Conservation (phyloP, 1,284 basidiomycete species). For the Ganoderma boninense region DNA sequence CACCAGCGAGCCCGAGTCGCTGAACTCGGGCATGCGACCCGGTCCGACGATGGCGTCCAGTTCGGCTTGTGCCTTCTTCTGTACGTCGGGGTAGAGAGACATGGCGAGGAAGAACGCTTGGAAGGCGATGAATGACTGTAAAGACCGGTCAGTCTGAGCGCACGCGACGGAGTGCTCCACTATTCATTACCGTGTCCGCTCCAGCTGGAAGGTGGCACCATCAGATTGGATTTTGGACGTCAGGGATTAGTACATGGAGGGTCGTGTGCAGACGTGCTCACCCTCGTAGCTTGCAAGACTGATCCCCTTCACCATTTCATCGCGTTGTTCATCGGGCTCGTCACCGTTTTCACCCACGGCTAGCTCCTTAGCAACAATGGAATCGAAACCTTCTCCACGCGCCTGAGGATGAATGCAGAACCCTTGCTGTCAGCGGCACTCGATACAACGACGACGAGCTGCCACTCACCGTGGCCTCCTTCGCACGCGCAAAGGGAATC, state of each 20-base stretch:
- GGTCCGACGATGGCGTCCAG: slow-evolving; percentile 34
- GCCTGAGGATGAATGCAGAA: not conserved
- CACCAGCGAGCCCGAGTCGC: slow-evolving; percentile 21
- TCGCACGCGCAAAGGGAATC: slow-evolving; percentile 5
- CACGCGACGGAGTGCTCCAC: no score
- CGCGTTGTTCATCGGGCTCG: not conserved
- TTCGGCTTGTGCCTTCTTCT: slow-evolving; percentile 37
- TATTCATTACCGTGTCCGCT: not conserved
- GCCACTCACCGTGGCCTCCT: slow-evolving; percentile 7
- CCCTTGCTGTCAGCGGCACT: not conserved
- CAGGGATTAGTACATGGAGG: not conserved
- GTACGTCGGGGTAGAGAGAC: slow-evolving; percentile 32
- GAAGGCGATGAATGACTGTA: slow-evolving; percentile 35
- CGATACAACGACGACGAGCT: not conserved
- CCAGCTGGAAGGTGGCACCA: not conserved
- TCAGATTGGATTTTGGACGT: not conserved
- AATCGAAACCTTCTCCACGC: not conserved
- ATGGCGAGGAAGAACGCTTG: slow-evolving; percentile 33
- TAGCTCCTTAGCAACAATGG: not conserved
- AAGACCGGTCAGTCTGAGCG: not conserved
- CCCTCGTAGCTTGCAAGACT: not conserved
- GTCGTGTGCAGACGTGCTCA: not conserved
- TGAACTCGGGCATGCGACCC: slow-evolving; percentile 28
- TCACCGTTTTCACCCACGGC: not conserved
- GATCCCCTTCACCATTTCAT: not conserved